Base-by-base conservation (phyloP, 768 basidiomycete genomes). In the Phallus indusiatus region DNA sequence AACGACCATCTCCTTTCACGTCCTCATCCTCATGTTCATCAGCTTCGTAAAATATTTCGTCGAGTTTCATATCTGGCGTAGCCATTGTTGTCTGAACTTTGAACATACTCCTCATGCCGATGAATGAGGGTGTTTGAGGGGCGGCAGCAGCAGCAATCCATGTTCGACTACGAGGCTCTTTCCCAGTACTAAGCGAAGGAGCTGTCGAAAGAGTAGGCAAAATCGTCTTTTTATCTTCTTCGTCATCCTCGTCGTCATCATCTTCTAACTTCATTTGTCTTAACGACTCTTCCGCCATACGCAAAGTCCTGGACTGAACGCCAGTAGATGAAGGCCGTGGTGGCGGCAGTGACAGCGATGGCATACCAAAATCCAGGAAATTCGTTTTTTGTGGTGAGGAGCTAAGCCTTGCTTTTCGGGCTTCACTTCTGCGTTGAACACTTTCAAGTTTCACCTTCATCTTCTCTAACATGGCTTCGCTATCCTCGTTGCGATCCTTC, bases 391-490 rank as follows among this genome's bases (percentile, higher is more conserved):
- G 28, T 47, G 59, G 14, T 18, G 47, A 49, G 51, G 59, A 49
- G 20, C 54, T 59, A 22, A 55, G 51, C 21, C 54, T 46, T 50
- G 54, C 54, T 21, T 64, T 63, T 37, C 66, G 64, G 28, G 60
- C 68, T 59, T 77, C 69, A 61, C 72, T 72, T 69, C 76, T 53
- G 47, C 51, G 50, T 33, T 79, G 73, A 77, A 78, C 56, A 68
- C 72, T 61, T 24, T 76, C 76, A 34, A 78, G 75, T 6, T 74
- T 78, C 65, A 76, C 75, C 65, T 74, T 76, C 78, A 78, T 78
- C 64, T 69, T 74, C 63, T 77, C 78, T 59, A 81, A 64, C 57
- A 81, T 65, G 60, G 42, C 42, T 53, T 68, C 18, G 37, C 52
- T 37, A 33, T 56, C 36, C 46, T 59, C 56, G 34, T 55, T 57